Conservation (phyloP, 257 asterid genomes). For the Nicotiana obtusifolia region DNA sequence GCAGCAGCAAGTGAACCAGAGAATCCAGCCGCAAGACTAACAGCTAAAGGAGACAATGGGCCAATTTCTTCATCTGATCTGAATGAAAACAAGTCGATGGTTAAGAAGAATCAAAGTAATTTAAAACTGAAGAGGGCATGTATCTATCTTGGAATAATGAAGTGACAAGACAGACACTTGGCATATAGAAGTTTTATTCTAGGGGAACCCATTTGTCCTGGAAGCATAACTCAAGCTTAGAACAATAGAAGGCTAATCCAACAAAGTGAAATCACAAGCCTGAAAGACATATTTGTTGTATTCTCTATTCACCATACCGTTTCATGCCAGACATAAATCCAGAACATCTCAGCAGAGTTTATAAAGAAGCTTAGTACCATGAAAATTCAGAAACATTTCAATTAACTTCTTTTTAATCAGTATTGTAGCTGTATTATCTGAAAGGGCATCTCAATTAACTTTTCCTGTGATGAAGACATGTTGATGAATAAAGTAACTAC, state of each 20-base stretch:
- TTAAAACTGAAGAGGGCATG: background rate
- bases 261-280: background rate
- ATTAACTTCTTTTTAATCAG: no score
- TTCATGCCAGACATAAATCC: background rate
- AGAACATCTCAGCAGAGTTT: background rate
- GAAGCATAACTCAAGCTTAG: constrained; percentile 4
- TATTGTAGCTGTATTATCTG: no score
- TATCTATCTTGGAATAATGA: background rate
- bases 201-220: background rate
- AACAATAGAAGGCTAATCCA: constrained; percentile 1
- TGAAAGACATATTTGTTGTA: background rate
- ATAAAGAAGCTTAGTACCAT: background rate
- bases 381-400: background rate
- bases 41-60: constrained; percentile 79
- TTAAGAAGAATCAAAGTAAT: background rate
- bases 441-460: no score
- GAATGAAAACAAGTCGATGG: background rate
- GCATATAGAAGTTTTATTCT: background rate
- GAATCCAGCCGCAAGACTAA: constrained; percentile 84
- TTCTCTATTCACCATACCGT: background rate
- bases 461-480: no score
- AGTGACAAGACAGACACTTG: background rate
- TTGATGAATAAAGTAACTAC: no score
- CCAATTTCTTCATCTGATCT: constrained; percentile 75
- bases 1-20: constrained; percentile 99